Conservation (phyloP, 345 rosid species). For the Ailanthus altissimus region DNA sequence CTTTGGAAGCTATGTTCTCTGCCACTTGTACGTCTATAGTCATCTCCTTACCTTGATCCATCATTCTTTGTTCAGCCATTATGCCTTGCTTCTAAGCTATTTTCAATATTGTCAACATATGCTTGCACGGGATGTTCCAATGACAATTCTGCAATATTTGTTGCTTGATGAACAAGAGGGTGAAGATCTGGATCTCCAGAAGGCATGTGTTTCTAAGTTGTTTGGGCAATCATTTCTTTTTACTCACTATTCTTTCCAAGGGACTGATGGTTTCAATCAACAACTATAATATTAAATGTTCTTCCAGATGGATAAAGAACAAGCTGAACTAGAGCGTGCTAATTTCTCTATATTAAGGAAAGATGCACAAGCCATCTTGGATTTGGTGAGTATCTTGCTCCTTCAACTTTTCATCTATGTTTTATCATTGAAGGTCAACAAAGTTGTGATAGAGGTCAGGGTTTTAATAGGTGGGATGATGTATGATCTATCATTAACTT, state of each 20-base stretch:
- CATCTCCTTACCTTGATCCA: constrained; percentile 21
- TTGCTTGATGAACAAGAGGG: constrained; percentile 79
- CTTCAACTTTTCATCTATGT: neutral
- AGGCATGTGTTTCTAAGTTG: constrained; percentile 40
- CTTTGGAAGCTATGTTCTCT: constrained; percentile 19
- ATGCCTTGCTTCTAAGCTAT: constrained; percentile 88
- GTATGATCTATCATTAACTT: too few species aligned
- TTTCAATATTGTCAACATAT: constrained; percentile 93
- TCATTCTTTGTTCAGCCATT: constrained; percentile 58
- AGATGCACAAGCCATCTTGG: constrained; percentile 87
- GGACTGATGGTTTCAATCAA: constrained; percentile 1
- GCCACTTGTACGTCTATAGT: constrained; percentile 12
- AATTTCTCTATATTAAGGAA: constrained; percentile 78
- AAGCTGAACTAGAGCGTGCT: constrained; percentile 77
- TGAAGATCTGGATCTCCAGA: constrained; percentile 83
- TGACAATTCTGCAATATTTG: constrained; percentile 70
- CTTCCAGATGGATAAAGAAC: constrained; percentile 82
- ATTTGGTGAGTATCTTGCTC: constrained; percentile 52
- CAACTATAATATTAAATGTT: constrained; percentile 14
- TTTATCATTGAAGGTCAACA: too few species aligned
- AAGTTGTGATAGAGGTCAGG: too few species aligned
- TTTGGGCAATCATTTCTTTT: neutral
- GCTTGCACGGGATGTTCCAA: constrained; percentile 83
- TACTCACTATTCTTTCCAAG: neutral
- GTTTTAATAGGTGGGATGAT: too few species aligned